A percentile compares a stretch with the other conserved stretches of the same genome.
Conservation (phyloP, 257 asterid species). For the Marsdenia floribunda region DNA sequence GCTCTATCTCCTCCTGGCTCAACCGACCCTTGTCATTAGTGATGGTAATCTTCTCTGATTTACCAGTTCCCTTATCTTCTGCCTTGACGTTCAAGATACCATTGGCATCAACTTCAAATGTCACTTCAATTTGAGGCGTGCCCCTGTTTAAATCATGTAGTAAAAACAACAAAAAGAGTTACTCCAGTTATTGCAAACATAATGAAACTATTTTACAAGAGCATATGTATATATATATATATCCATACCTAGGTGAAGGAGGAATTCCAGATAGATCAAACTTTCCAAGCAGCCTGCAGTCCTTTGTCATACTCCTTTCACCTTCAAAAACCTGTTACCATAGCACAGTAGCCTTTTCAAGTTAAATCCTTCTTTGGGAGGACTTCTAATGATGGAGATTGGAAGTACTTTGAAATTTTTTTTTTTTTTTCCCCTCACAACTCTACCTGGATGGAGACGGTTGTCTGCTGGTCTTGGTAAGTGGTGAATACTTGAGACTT, state of each 20-base stretch:
- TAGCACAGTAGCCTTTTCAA: neutral
- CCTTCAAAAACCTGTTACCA: constrained; percentile 84
- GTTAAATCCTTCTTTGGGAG: neutral
- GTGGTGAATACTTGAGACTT: constrained; percentile 87
- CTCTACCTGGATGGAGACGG: constrained; percentile 67
- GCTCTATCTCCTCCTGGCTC: constrained; percentile 90
- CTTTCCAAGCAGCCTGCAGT: constrained; percentile 84
- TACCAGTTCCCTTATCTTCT: constrained; percentile 92
- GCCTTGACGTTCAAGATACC: constrained; percentile 92
- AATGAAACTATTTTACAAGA: neutral
- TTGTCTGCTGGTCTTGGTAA: constrained; percentile 80
- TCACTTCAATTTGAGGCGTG: constrained; percentile 92
- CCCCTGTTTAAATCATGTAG: constrained; percentile 49
- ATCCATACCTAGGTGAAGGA: constrained; percentile 84
- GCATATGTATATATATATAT: neutral
- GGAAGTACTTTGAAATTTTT: neutral
- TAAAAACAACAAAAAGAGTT: neutral
- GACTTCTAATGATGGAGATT: neutral
- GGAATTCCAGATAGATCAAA: constrained; percentile 85
- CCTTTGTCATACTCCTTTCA: constrained; percentile 92
- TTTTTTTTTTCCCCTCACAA: neutral
- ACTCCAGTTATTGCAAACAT: neutral
- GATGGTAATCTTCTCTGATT: constrained; percentile 86
- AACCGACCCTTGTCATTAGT: constrained; percentile 96
- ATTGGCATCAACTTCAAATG: constrained; percentile 92